Conservation (phyloP, 202 grass and related monocot genomes). For the Hordeum pubiflorum region DNA sequence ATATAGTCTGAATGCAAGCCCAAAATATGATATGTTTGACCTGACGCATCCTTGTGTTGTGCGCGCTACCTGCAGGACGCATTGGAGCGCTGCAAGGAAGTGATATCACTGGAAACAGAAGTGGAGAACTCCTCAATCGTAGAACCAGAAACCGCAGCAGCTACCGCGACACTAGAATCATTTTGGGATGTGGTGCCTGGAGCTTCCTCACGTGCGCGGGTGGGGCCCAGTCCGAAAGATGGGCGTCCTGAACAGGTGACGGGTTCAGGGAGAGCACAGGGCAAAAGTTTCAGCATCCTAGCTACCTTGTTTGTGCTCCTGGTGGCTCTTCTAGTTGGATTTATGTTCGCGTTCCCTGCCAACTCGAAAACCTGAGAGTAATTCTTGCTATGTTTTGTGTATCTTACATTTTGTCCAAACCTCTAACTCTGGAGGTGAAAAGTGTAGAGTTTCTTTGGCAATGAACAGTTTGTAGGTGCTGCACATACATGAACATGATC, state of each 20-base stretch:
- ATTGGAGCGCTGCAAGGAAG: conserved; percentile 69
- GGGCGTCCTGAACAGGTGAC: neutral
- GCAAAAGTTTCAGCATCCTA: conserved; percentile 19
- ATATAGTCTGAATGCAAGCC: neutral
- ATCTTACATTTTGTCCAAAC: neutral
- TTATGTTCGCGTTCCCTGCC: conserved; percentile 13
- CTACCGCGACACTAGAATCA: conserved; percentile 31
- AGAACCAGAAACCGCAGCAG: conserved; percentile 45
- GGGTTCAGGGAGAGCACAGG: neutral
- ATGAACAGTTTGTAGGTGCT: neutral
- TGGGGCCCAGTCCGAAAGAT: neutral
- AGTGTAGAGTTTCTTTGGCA: neutral
- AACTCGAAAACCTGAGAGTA: conserved; percentile 9
- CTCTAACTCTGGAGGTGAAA: neutral
- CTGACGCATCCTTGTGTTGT: neutral
- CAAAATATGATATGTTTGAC: neutral
- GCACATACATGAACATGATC: neutral
- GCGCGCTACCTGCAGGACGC: conserved; percentile 35
- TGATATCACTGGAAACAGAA: conserved; percentile 58
- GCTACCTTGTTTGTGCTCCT: conserved; percentile 37
- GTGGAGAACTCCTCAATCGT: conserved; percentile 35
- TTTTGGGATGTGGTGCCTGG: conserved; percentile 65
- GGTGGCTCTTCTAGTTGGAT: conserved; percentile 42
- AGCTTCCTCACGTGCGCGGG: neutral
- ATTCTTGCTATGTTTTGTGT: neutral